Base-by-base conservation (phyloP, 1,139 yeast genomes). In the Protomyces arabidopsidicola region DNA sequence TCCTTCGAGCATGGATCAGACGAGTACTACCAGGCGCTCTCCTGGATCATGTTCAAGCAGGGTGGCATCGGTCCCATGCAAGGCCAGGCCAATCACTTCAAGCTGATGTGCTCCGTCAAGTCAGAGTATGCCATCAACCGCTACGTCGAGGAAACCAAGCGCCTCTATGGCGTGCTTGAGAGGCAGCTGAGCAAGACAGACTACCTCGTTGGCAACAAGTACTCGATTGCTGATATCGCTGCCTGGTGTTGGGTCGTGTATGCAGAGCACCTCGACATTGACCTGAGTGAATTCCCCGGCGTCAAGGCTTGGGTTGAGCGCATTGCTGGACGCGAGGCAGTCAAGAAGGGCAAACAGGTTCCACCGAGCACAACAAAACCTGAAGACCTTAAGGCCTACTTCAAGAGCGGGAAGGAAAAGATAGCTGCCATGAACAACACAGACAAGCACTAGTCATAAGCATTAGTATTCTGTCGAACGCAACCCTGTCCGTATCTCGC, bases 51-150 rank as follows among this genome's bases (percentile, higher is more conserved):
- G 57, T 84, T 82, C 76, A 86, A 82, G 71, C 78, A 82, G 74
- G 82, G 85, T 0, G 85, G 85, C 5, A 74, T 82, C 58, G 85
- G 86, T 27, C 87, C 88, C 65, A 81, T 81, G 79, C 83, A 80
- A 68, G 68, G 87, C 12, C 86, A 84, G 70, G 83, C 81, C 45
- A 73, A 74, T 67, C 84, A 81, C 71, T 84, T 53, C 55, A 31
- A 45, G 9, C 50, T 57, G 24, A 57, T 57, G 61, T 53, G 55
- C 24, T 53, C 55, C 38, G 86, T 71, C 58, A 77, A 82, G 68
- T 71, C 81, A 50, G 82, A 79, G 35, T 82, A 81, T 68, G 87
- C 78, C 18, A 79, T 80, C 63, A 74, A 78, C 45, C 76, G 88
- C 65, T 84, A 80, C 70, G 65, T 70, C n/a, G 76, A 75, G 31